Conservation (phyloP, 2,329 filamentous ascomycete species). For the Alternaria consortialis region DNA sequence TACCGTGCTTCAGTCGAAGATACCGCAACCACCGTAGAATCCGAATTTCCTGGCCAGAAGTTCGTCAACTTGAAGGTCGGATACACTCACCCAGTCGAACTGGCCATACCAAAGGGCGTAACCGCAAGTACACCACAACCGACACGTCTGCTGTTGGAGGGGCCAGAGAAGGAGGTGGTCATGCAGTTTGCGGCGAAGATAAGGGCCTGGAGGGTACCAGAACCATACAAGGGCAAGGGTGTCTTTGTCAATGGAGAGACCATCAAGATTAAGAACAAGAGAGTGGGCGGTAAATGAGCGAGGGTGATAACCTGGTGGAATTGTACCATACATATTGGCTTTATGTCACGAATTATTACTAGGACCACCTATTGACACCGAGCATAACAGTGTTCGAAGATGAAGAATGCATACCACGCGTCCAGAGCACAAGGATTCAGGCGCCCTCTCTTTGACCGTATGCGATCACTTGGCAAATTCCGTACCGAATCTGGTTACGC, state of each 20-base stretch:
- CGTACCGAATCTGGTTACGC: not conserved
- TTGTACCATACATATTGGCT: conserved; percentile 29
- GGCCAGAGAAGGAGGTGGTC: conserved; percentile 83
- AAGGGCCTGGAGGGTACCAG: conserved; percentile 85
- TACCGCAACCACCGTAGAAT: conserved; percentile 70
- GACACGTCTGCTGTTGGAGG: conserved; percentile 89
- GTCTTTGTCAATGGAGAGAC: conserved; percentile 98
- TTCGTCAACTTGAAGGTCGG: conserved; percentile 95
- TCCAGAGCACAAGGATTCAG: not conserved
- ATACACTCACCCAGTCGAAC: conserved; percentile 93
- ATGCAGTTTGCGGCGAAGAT: conserved; percentile 93
- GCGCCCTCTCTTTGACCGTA: not conserved
- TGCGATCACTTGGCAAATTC: not conserved
- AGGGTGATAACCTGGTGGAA: conserved; percentile 1
- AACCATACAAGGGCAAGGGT: conserved; percentile 99
- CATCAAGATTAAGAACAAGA: conserved; percentile 96
- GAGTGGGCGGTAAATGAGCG: conserved; percentile 56
- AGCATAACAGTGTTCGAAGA: not conserved
- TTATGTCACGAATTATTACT: not conserved
- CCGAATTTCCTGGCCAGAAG: conserved; percentile 81
- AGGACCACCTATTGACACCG: not conserved
- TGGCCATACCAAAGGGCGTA: conserved; percentile 82
- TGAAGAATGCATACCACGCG: not conserved
- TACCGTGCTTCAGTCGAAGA: conserved; percentile 90
- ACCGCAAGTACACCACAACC: conserved; percentile 89